Evolutionary conservation across 1,139 yeast species (phyloP).

Genomic region (Candida sp.): DNA sequence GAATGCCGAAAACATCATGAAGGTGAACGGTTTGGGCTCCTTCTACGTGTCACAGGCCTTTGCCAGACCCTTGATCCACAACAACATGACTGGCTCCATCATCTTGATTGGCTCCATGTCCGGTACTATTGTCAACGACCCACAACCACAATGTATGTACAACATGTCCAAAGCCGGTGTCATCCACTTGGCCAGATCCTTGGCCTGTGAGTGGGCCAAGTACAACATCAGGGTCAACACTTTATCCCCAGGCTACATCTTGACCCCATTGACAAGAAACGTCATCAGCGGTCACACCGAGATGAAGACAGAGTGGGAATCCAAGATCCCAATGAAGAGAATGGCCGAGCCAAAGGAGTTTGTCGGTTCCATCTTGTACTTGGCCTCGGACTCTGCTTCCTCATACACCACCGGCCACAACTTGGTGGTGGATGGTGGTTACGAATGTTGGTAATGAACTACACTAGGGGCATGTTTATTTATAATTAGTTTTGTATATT

Average conservation of each 20-base stretch:
- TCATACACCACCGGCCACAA: constrained; percentile 55
- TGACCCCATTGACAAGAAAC: constrained; percentile 53
- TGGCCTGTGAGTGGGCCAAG: constrained; percentile 58
- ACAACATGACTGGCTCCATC: constrained; percentile 54
- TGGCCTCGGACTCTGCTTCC: constrained; percentile 50
- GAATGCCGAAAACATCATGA: constrained; percentile 70
- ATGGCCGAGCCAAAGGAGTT: constrained; percentile 58
- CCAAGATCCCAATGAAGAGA: constrained; percentile 52
- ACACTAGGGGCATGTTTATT: neutral
- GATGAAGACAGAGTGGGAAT: constrained; percentile 54
- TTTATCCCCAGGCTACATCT: constrained; percentile 52
- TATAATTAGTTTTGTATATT: neutral
- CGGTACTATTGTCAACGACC: constrained; percentile 54
- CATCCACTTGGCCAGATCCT: constrained; percentile 49
- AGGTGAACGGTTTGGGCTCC: constrained; percentile 79
- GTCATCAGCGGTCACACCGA: constrained; percentile 49
- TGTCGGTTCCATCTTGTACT: constrained; percentile 50
- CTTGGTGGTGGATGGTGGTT: constrained; percentile 55
- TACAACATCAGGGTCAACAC: constrained; percentile 53
- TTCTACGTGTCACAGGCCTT: constrained; percentile 64
- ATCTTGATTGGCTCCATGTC: constrained; percentile 54
- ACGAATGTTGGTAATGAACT: constrained; percentile 37
- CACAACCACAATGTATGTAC: constrained; percentile 55
- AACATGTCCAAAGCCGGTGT: constrained; percentile 58
- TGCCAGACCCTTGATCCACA: constrained; percentile 68